A percentile compares a stretch with the other conserved stretches of the same genome.
These are phyloP conservation scores for Geotrichum restrictum DNA, from an alignment of 1,139 yeast species.

Conservation along the genomic window DNA sequence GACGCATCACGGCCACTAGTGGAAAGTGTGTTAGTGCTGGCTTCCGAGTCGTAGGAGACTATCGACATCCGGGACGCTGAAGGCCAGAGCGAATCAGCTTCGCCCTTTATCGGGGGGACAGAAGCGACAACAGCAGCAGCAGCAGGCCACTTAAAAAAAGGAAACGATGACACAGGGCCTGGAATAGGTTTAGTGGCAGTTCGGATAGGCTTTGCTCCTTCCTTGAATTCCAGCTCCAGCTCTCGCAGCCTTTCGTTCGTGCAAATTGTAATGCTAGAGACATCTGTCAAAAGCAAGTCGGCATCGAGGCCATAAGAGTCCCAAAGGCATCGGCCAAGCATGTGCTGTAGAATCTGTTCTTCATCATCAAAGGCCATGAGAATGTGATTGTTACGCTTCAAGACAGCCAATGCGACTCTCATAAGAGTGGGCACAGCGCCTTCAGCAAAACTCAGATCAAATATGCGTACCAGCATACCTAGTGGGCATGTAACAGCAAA, in stretches of 20 bases:
- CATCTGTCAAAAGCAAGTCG: slow-evolving; percentile 50
- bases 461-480: slow-evolving; percentile 50
- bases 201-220: slow-evolving; percentile 16
- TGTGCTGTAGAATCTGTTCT: slow-evolving; percentile 59
- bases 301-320: slow-evolving; percentile 44
- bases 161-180: slow-evolving; percentile 7
- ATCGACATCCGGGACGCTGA: slow-evolving; percentile 16
- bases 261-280: slow-evolving; percentile 37
- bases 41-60: slow-evolving; percentile 15
- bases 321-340: slow-evolving; percentile 54
- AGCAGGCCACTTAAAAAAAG: slow-evolving; percentile 19
- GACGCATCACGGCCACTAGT: slow-evolving; percentile 4
- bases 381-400: slow-evolving; percentile 51
- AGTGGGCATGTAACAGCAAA: slow-evolving; percentile 59
- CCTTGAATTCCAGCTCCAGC: slow-evolving; percentile 31
- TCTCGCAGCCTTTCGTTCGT: slow-evolving; percentile 28
- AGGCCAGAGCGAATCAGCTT: neutral
- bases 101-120: slow-evolving; percentile 3
- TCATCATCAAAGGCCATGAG: slow-evolving; percentile 53
- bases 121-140: slow-evolving; percentile 9
- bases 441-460: slow-evolving; percentile 55
- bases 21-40: slow-evolving; percentile 7
- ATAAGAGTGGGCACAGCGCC: slow-evolving; percentile 64
- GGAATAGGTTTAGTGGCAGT: slow-evolving; percentile 5
- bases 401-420: slow-evolving; percentile 55